These are phyloP conservation scores for Arthrobotrys conoides DNA, from an alignment of 2,329 filamentous ascomycete species.

Conservation along the genomic window DNA sequence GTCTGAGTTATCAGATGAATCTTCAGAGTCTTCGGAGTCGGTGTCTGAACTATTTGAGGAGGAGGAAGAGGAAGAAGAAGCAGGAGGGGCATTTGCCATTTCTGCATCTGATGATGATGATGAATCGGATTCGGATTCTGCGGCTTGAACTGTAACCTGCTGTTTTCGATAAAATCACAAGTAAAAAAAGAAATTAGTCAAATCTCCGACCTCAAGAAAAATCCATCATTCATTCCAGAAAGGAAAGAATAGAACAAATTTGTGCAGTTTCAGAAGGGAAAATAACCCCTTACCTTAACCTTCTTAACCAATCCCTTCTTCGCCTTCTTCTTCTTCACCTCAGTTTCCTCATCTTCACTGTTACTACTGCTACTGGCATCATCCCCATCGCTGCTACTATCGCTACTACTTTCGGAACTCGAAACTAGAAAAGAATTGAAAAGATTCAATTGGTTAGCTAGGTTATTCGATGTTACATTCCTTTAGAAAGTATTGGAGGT, in stretches of 20 bases:
- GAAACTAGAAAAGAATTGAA: conserved; percentile 45
- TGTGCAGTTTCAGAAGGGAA: background rate
- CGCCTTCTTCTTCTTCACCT: conserved; percentile 1
- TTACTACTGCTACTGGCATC: conserved; percentile 53
- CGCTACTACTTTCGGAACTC: conserved; percentile 57
- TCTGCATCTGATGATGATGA: conserved; percentile 38
- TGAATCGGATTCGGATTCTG: conserved; percentile 19
- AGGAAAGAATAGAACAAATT: background rate
- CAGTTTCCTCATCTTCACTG: conserved; percentile 32
- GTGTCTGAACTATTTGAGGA: conserved; percentile 23
- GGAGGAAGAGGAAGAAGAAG: background rate
- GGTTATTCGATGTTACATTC: conserved; percentile 11
- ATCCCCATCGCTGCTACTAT: conserved; percentile 23
- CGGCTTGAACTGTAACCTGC: conserved; percentile 18
- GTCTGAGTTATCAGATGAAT: background rate
- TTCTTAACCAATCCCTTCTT: conserved; percentile 29
- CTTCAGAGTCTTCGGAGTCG: background rate
- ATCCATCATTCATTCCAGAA: too few relatives aligned
- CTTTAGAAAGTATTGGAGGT: background rate
- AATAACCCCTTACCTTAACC: conserved; percentile 45
- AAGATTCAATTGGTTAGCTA: background rate
- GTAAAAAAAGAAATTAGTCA: conserved; percentile 35
- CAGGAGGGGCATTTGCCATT: conserved; percentile 19
- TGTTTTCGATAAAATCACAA: background rate
- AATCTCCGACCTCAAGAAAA: background rate